These are phyloP conservation scores for Mollisiaceae sp. DNA, from an alignment of 2,329 filamentous ascomycete genomes.

Conservation along the genomic window DNA sequence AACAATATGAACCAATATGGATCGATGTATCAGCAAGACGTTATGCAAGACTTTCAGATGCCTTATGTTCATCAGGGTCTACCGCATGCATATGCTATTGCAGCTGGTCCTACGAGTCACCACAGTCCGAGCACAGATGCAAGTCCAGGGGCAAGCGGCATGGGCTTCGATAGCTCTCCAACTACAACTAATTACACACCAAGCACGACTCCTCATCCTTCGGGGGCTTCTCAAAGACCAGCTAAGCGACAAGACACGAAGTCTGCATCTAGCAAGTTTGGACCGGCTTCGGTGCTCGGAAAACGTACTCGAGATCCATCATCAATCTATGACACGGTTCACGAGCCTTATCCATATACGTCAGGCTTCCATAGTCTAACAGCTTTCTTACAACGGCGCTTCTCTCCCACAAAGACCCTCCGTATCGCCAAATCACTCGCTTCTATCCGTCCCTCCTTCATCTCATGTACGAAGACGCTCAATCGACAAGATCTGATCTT, in stretches of 20 bases:
- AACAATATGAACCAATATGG: constrained; percentile 49
- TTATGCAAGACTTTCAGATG: constrained; percentile 59
- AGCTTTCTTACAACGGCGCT: constrained; percentile 77
- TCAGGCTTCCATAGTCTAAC: constrained; percentile 89
- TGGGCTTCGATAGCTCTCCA: constrained; percentile 61
- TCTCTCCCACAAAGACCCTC: constrained; percentile 76
- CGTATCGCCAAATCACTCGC: constrained; percentile 87
- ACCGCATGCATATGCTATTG: constrained; percentile 69
- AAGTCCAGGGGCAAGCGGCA: constrained; percentile 61
- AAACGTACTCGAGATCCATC: constrained; percentile 76
- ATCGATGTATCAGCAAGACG: constrained; percentile 52
- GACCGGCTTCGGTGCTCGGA: constrained; percentile 39
- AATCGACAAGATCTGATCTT: constrained; percentile 90
- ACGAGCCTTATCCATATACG: constrained; percentile 90
- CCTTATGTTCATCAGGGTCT: constrained; percentile 59
- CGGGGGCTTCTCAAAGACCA: constrained; percentile 32
- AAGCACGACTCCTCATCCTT: constrained; percentile 30
- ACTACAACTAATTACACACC: constrained; percentile 44
- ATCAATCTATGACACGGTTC: constrained; percentile 85
- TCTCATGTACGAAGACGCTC: constrained; percentile 87
- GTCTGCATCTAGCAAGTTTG: constrained; percentile 35
- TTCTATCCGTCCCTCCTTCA: constrained; percentile 90
- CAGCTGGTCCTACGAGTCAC: constrained; percentile 64
- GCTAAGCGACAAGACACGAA: constrained; percentile 39
- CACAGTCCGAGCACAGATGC: constrained; percentile 69